Conservation (phyloP, 352 stramenopile species). For the Phytopythium oedochilum region DNA sequence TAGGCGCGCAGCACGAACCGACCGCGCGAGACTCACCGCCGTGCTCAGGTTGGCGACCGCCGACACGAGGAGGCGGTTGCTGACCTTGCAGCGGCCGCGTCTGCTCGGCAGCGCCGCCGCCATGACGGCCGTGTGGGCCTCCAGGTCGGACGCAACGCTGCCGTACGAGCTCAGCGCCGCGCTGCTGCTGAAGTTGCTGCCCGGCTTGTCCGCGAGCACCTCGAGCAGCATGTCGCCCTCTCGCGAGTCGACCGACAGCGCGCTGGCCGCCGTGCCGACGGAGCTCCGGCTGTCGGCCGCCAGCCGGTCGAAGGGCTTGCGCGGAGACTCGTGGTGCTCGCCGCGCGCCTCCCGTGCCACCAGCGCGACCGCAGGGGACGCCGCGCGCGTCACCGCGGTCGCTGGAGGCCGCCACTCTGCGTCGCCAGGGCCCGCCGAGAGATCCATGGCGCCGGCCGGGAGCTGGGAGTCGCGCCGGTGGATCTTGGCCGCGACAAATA, state of each 20-base stretch:
- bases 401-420: neutral
- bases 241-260: neutral
- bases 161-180: slow-evolving; percentile 78
- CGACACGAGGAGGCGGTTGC: slow-evolving; percentile 52
- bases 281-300: neutral
- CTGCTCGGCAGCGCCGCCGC: neutral
- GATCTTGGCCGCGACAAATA: no score
- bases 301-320: neutral
- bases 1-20: no score
- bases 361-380: neutral
- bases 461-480: no score
- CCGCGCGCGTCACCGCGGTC: neutral
- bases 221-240: slow-evolving; percentile 1
- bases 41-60: slow-evolving; percentile 81
- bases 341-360: neutral
- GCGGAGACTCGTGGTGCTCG: neutral
- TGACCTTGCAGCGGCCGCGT: slow-evolving; percentile 13
- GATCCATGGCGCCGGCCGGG: neutral
- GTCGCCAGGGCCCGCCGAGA: neutral
- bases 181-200: slow-evolving; percentile 66
- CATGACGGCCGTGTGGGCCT: neutral
- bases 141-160: slow-evolving; percentile 2
- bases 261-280: neutral
- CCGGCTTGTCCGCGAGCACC: neutral
- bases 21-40: slow-evolving; percentile 29